Base-by-base conservation (phyloP, 306 rosid species). In the Gleditsia sinensis region DNA sequence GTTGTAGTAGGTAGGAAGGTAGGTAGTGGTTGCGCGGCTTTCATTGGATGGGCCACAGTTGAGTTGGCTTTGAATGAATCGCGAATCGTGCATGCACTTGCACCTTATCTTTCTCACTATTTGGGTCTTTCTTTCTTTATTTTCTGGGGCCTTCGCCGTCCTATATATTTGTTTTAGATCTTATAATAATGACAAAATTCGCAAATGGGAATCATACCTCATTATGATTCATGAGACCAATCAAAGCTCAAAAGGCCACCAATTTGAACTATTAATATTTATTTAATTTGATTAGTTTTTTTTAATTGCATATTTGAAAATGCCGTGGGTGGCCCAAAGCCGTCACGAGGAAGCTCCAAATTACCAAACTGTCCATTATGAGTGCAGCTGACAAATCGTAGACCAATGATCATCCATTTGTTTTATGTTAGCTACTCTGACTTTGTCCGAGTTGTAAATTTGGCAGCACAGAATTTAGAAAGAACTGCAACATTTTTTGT, bases 361-460 rank as follows among this genome's bases (percentile, higher is more conserved):
- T 74, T 72, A 76, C 77, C 59, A 77, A 75, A 66, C 46, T 34
- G 50, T 39, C 88, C 90, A 75, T 20, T 40, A 71, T 43, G 36
- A 61, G 40, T 48, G 39, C 89, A 59, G 81, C 76, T 69, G 56
- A 48, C 30, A 27, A 71, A 42, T 27, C 50, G 76, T n/a, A 49
- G 68, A 66, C 66, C 69, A 73, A 67, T 59, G 74, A 59, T n/a
- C 75, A n/a, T 16, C 45, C 19, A 23, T 70, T 13, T 40, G 66
- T n/a, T n/a, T n/a, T n/a, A n/a, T n/a, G n/a, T 55, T 75, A 50
- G 48, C 45, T 19, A 49, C 28, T 78, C 67, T 69, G 65, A 77
- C 65, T 36, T 6, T 55, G n/a, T 71, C 73, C 80, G 80, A 83
- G 82, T 69, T 81, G 78, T 79, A 37, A 75, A 65, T 37, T 20